Base-by-base conservation (phyloP, 2,329 filamentous ascomycete genomes). In the Ophiostoma pallidulum region DNA sequence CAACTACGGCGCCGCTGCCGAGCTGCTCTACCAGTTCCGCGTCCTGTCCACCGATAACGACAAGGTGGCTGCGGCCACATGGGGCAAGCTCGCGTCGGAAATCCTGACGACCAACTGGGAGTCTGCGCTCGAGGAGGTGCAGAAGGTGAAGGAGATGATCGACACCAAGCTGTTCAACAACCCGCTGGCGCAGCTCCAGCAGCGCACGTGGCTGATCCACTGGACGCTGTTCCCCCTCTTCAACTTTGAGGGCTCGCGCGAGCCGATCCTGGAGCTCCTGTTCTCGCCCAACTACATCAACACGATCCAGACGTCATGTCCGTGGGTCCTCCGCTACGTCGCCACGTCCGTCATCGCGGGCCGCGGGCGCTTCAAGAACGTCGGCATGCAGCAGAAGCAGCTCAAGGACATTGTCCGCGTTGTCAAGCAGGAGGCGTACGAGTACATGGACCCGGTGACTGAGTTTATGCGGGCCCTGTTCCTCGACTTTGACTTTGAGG, bases 171-270 rank as follows among this genome's bases (percentile, higher is more conserved):
- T 97, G 53, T 96, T 95, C 78, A 92, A 84, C 77, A 96, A 95
- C 75, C 86, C 91, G 24, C 79, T 96, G 55, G 90, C 86, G 51
- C 92, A 98, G 73, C 84, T 98, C 53, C 84, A 91, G 66, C 91
- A 96, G 76, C 87, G 92, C 64, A 94, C 90, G 50, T 95, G 91
- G 87, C 76, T 98, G 61, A 85, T 95, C 60, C 92, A 98, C 84
- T 98, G 92, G 90, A 83, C 87, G 39, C 82, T 98, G 53, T 98
- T 97, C 80, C 91, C 92, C 53, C 90, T 96, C 72, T 98, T 97
- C 80, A 97, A 98, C 80, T 84, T 87, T 72, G 91, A 97, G 61
- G 77, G 81, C 56, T 87, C 88, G 50, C 88, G 91, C 62, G 92
- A 98, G 64, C 79, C 80, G 58, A 78, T 98, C 59, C 87, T 92